Base-by-base conservation (phyloP, 2,329 filamentous ascomycete genomes). In the Stemphylium lycopersici region DNA sequence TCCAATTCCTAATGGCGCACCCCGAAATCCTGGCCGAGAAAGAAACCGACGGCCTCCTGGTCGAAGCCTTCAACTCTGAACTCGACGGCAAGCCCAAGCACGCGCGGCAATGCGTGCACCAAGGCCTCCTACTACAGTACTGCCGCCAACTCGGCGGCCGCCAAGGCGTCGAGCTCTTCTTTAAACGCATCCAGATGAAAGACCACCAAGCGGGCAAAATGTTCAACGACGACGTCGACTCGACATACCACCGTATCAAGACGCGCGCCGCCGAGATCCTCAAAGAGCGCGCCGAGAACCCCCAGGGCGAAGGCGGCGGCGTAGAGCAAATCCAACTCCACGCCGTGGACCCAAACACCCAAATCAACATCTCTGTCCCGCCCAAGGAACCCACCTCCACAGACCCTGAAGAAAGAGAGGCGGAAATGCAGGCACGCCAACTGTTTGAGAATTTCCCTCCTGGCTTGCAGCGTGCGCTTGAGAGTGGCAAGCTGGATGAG, bases 301-400 rank as follows among this genome's bases (percentile, higher is more conserved):
- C 79, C 5, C 80, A 80, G 16, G 79, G 80, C 6, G 77, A 77
- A 2, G 51, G 51, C 22, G 85, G 82, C 20, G 91, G 89, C 16
- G 89, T 96, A 8, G 95, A 99, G 79, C 93, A 97, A 76, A 99
- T 99, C 65, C 96, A 99, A 77, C 83, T 99, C 41, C 95, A 99
- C 73, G 93, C 95, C 12, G 93, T 99, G 10, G 92, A 97, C 74
- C 93, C 93, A 0, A 90, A 89, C 42, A 97, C 93, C 3, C 88
- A 90, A 57, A 97, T 99, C 74, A 90, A 90, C 72, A 97, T 98
- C 75, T 85, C 79, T 49, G 88, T 96, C 34, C 93, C 95, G 11
- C 81, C 89, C 0, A 81, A 82, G 34, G 81, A 85, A 6, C 62
- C 72, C 0, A 60, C 60, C 0, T 54, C 71, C 0, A 55, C 57